These are phyloP conservation scores for Afroboletus lepidellus DNA, from an alignment of 1,284 basidiomycete genomes.

Conservation along the genomic window DNA sequence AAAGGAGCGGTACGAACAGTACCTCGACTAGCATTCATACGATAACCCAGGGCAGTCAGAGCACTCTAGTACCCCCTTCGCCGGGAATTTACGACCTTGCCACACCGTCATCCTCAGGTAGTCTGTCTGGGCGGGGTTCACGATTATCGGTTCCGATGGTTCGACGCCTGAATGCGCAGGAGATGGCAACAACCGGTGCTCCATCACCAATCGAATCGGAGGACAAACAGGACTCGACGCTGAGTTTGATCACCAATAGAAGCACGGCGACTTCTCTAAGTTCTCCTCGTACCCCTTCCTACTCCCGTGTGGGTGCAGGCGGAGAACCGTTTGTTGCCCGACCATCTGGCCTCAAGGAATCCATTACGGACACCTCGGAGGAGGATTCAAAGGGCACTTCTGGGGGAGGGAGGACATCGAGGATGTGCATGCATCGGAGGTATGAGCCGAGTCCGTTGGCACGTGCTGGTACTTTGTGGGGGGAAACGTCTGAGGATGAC, in stretches of 20 bases:
- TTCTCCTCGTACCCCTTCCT: conserved; percentile 10
- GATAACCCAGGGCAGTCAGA: conserved; percentile 25
- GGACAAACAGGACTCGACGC: conserved; percentile 19
- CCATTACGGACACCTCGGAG: conserved; percentile 19
- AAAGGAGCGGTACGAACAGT: conserved; percentile 20
- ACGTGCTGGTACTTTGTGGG: not conserved
- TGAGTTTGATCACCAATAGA: conserved; percentile 24
- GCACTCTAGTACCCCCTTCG: conserved; percentile 17
- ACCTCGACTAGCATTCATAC: conserved; percentile 26
- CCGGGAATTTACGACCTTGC: conserved; percentile 9
- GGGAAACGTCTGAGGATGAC: conserved; percentile 10
- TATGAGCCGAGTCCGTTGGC: conserved; percentile 13
- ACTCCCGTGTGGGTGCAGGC: conserved; percentile 4
- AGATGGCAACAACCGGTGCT: not conserved
- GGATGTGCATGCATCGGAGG: conserved; percentile 7
- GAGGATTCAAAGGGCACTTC: conserved; percentile 8
- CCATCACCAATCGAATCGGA: conserved; percentile 6
- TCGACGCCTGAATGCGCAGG: conserved; percentile 17
- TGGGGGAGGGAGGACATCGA: not conserved
- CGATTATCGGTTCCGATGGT: conserved; percentile 20
- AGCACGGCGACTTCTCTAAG: conserved; percentile 21
- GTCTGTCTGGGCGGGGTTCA: not conserved
- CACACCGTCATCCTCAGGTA: conserved; percentile 8
- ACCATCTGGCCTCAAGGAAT: conserved; percentile 25
- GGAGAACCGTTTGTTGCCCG: conserved; percentile 14